Conservation (phyloP, 768 basidiomycete genomes). For the Fistulinella prunicolor region DNA sequence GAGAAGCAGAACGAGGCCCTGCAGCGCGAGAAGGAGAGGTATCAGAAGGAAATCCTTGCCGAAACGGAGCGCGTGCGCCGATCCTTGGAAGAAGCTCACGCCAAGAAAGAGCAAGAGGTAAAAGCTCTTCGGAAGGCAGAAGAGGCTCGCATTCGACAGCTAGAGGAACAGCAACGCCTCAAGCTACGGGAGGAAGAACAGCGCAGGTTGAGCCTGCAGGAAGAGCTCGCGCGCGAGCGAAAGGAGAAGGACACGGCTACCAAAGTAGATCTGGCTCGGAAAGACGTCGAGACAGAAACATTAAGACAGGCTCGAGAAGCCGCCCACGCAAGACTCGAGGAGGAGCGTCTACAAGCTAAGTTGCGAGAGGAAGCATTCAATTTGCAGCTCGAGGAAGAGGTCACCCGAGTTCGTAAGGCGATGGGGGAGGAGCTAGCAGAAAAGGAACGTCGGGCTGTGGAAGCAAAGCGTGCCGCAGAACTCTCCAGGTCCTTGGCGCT, state of each 20-base stretch:
- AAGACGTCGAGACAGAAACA: conserved; percentile 22
- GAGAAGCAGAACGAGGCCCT: conserved; percentile 22
- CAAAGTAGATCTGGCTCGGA: conserved; percentile 16
- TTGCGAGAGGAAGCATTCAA: conserved; percentile 23
- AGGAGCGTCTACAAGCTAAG: conserved; percentile 26
- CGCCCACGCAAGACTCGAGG: conserved; percentile 19
- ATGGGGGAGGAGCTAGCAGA: conserved; percentile 22
- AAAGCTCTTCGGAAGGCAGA: conserved; percentile 18
- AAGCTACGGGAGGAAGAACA: conserved; percentile 30
- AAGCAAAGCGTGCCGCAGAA: conserved; percentile 29
- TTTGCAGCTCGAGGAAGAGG: conserved; percentile 28
- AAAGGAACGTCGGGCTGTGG: conserved; percentile 22
- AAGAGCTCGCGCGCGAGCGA: conserved; percentile 25
- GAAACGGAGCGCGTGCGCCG: conserved; percentile 27
- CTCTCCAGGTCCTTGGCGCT: conserved; percentile 22
- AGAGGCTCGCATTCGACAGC: conserved; percentile 23
- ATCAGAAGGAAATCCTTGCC: conserved; percentile 22
- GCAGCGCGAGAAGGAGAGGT: conserved; percentile 25
- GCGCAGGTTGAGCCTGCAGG: conserved; percentile 22
- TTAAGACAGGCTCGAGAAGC: conserved; percentile 19
- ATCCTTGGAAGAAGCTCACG: conserved; percentile 24
- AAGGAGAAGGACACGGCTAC: conserved; percentile 15
- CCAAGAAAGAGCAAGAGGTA: conserved; percentile 25
- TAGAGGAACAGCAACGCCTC: conserved; percentile 28
- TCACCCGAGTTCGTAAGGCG: conserved; percentile 20